phyloP scores from a whole-genome alignment of 2,329 filamentous ascomycete genomes.

The Cadophora luteo-olivacea region DNA sequence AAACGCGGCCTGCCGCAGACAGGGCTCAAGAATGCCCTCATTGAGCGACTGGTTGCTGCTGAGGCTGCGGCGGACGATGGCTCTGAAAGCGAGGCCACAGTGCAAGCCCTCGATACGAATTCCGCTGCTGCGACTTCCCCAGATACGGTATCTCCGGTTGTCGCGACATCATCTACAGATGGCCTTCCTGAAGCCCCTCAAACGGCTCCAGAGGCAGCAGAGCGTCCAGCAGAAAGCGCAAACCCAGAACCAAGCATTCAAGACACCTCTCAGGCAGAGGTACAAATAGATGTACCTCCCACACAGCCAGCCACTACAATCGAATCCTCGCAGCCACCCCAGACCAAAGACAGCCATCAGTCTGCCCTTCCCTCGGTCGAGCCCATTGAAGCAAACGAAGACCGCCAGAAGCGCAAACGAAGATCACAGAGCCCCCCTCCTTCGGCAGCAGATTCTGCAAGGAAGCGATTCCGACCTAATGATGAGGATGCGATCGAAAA shows the following conservation, averaged over 20 bases:
- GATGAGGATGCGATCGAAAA: slow-evolving; percentile 30
- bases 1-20: slow-evolving; percentile 70
- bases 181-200: slow-evolving; percentile 22
- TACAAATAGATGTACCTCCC: neutral
- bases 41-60: slow-evolving; percentile 64
- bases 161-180: slow-evolving; percentile 27
- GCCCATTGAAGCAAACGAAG: slow-evolving; percentile 50
- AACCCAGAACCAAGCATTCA: slow-evolving; percentile 1
- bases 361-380: slow-evolving; percentile 39
- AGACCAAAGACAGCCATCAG: slow-evolving; percentile 26
- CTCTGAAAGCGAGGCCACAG: slow-evolving; percentile 43
- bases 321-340: slow-evolving; percentile 31
- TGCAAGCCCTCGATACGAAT: slow-evolving; percentile 36
- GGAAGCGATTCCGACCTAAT: slow-evolving; percentile 61
- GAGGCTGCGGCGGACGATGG: slow-evolving; percentile 47
- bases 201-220: slow-evolving; percentile 6
- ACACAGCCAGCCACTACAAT: slow-evolving; percentile 30
- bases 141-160: slow-evolving; percentile 34
- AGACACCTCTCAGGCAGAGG: neutral
- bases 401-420: slow-evolving; percentile 70
- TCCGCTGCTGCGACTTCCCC: slow-evolving; percentile 37
- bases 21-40: slow-evolving; percentile 75
- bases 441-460: slow-evolving; percentile 57
- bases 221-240: neutral
- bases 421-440: slow-evolving; percentile 68